Conservation (phyloP, 179 eudicot genomes). For the Silene coronaria region DNA sequence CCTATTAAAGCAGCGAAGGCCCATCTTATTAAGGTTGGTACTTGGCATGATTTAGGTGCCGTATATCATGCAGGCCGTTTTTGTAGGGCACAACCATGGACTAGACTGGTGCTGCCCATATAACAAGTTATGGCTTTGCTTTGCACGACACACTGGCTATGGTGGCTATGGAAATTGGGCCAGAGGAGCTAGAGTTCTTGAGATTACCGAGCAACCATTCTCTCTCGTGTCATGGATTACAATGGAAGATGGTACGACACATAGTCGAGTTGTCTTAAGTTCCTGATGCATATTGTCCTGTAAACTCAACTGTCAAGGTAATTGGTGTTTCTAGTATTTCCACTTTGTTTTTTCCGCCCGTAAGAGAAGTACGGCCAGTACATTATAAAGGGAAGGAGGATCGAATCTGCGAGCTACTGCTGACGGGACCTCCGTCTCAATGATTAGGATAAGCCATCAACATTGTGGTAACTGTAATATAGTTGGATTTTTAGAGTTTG, state of each 20-base stretch:
- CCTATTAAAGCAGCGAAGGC: no score
- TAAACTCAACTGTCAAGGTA: no score
- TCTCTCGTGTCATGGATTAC: slow-evolving; percentile 79
- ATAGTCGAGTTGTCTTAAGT: slow-evolving; percentile 60
- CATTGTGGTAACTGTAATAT: no score
- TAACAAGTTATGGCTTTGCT: slow-evolving; percentile 78
- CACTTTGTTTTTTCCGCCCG: no score
- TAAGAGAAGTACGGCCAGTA: no score
- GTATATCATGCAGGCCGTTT: slow-evolving; percentile 51
- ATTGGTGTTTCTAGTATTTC: no score
- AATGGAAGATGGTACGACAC: slow-evolving; percentile 72
- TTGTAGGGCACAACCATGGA: slow-evolving; percentile 96
- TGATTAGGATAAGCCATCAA: no score
- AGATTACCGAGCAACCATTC: slow-evolving; percentile 55
- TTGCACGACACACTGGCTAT: slow-evolving; percentile 81
- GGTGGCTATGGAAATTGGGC: slow-evolving; percentile 94
- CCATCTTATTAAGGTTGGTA: no score
- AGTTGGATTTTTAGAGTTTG: no score
- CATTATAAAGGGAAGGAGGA: no score
- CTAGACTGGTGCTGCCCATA: slow-evolving; percentile 95
- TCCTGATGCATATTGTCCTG: slow-evolving; percentile 24
- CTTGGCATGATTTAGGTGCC: neutral
- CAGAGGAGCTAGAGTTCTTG: slow-evolving; percentile 71
- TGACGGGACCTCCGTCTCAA: no score
- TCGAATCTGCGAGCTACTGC: no score